phyloP scores from a whole-genome alignment of 768 basidiomycete species.

The Lentinula sp. region DNA sequence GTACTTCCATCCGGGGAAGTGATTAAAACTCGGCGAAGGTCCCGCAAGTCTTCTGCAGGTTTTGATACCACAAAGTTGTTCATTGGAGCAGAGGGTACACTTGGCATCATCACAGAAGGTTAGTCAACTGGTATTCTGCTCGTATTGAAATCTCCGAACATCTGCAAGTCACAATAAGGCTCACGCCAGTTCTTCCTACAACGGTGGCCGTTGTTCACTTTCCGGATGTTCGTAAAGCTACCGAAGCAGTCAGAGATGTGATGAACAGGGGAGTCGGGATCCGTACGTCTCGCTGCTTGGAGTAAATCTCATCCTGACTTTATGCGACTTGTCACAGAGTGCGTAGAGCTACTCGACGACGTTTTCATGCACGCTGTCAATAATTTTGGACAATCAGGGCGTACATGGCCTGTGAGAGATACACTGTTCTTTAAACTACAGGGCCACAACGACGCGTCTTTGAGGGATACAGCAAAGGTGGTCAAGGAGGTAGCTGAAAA shows the following conservation, averaged over 20 bases:
- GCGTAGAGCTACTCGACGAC: constrained; percentile 78
- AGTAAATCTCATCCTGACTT: background rate
- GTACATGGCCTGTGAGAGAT: constrained; percentile 57
- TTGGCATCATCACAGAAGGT: constrained; percentile 90
- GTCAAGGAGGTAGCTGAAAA: constrained; percentile 53
- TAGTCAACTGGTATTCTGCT: background rate
- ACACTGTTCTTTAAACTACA: constrained; percentile 87
- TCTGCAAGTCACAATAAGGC: constrained; percentile 62
- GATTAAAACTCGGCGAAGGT: constrained; percentile 78
- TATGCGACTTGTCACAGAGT: constrained; percentile 41
- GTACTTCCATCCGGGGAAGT: constrained; percentile 86
- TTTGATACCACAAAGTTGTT: constrained; percentile 84
- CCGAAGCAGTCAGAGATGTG: constrained; percentile 68
- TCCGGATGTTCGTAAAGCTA: constrained; percentile 67
- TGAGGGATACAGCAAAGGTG: constrained; percentile 56
- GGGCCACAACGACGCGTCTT: constrained; percentile 51
- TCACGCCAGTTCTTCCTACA: constrained; percentile 78
- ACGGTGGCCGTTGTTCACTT: constrained; percentile 82
- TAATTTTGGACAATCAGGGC: constrained; percentile 43
- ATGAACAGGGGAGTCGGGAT: constrained; percentile 69
- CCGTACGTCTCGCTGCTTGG: constrained; percentile 39
- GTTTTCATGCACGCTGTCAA: constrained; percentile 61
- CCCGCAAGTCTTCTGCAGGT: constrained; percentile 83
- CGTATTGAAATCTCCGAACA: background rate
- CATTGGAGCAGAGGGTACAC: constrained; percentile 76